Evolutionary conservation across 139 green algal species (phyloP).

Genomic region (Trebouxia sp.): DNA sequence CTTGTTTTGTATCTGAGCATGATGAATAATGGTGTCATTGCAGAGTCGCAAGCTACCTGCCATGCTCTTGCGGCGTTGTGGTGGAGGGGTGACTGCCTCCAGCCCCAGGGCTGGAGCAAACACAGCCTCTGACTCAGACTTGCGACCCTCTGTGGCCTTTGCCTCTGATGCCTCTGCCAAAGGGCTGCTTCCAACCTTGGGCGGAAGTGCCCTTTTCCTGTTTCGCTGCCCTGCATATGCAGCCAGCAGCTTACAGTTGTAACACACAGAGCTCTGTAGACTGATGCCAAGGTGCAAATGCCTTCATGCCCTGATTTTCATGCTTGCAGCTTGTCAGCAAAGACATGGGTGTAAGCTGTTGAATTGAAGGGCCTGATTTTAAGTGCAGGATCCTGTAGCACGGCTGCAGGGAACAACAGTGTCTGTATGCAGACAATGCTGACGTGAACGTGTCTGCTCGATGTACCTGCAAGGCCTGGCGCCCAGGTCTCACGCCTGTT

Average conservation of each 20-base stretch:
- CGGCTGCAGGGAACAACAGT: not conserved
- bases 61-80: slow-evolving; percentile 26
- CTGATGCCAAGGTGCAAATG: not conserved
- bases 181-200: not conserved
- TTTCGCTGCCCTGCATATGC: slow-evolving; percentile 2
- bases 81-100: slow-evolving; percentile 23
- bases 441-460: no score
- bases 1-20: no score
- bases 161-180: not conserved
- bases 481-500: slow-evolving; percentile 59
- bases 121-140: slow-evolving; percentile 25
- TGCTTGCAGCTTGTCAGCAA: no score
- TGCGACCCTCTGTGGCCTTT: not conserved
- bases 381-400: no score
- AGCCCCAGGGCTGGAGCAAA: not conserved
- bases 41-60: slow-evolving; percentile 14
- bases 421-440: no score
- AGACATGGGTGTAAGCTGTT: no score
- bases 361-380: no score
- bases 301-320: no score
- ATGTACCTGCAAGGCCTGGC: slow-evolving; percentile 36
- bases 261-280: not conserved
- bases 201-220: slow-evolving; percentile 22
- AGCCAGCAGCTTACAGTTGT: not conserved
- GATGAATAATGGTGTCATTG: no score